These are phyloP conservation scores for Schwanniomyces etchellsii DNA, from an alignment of 1,139 yeast species.

Conservation along the genomic window DNA sequence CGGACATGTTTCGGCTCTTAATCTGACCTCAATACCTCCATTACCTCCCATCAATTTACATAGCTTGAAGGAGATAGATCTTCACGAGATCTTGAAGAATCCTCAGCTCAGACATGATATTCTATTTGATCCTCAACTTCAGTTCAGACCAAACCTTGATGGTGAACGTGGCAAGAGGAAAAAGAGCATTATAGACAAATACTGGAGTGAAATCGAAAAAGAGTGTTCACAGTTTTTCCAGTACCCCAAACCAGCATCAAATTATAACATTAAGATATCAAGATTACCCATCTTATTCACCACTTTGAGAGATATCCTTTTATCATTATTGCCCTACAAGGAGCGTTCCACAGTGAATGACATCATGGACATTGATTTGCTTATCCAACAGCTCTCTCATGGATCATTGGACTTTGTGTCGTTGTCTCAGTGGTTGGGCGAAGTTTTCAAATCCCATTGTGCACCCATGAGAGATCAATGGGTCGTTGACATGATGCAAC, in stretches of 20 bases:
- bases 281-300: conserved; percentile 64
- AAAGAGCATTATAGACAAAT: conserved; percentile 67
- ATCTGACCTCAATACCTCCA: conserved; percentile 21
- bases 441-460: conserved; percentile 74
- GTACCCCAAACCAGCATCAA: conserved; percentile 1
- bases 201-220: conserved; percentile 72
- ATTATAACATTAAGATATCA: conserved; percentile 30
- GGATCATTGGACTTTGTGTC: conserved; percentile 65
- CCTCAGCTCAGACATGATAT: conserved; percentile 93
- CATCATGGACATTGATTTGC: conserved; percentile 70
- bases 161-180: conserved; percentile 85
- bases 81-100: conserved; percentile 83
- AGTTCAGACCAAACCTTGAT: conserved; percentile 86
- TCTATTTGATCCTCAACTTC: conserved; percentile 85
- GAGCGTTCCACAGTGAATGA: conserved; percentile 68
- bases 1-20: conserved; percentile 5
- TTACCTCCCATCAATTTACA: conserved; percentile 84
- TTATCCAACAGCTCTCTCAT: conserved; percentile 69
- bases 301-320: conserved; percentile 70
- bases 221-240: conserved; percentile 49
- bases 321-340: conserved; percentile 71
- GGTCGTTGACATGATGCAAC: conserved; percentile 79
- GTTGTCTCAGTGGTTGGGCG: conserved; percentile 66
- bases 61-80: conserved; percentile 78
- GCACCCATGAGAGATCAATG: conserved; percentile 94